Evolutionary conservation across 2,329 filamentous ascomycete species (phyloP).

Genomic region (Magnaporthiopsis incrustans): DNA sequence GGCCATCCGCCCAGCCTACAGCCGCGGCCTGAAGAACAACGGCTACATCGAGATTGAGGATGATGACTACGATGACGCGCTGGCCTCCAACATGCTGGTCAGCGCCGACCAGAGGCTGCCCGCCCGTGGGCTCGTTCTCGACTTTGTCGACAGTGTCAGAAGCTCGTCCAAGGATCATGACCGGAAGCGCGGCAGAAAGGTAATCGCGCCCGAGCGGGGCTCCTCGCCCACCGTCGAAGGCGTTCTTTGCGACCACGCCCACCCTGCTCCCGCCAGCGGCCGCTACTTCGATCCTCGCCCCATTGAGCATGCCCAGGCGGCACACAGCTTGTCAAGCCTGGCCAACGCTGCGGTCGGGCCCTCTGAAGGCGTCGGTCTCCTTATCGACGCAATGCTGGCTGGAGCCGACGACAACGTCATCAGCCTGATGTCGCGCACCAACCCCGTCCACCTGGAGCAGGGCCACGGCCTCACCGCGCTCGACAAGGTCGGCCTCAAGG

Average conservation of each 20-base stretch:
- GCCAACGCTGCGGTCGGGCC: not conserved
- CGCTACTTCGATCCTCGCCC: slow-evolving; percentile 26
- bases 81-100: slow-evolving; percentile 28
- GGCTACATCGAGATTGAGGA: slow-evolving; percentile 63
- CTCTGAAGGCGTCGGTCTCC: slow-evolving; percentile 8
- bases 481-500: slow-evolving; percentile 38
- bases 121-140: slow-evolving; percentile 56
- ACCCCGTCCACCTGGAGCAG: slow-evolving; percentile 32
- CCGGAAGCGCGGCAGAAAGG: not conserved
- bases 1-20: slow-evolving; percentile 42
- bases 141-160: slow-evolving; percentile 56
- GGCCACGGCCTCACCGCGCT: slow-evolving; percentile 28
- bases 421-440: slow-evolving; percentile 39
- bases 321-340: slow-evolving; percentile 43
- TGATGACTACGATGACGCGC: slow-evolving; percentile 41
- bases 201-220: not conserved
- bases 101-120: slow-evolving; percentile 59
- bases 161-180: not conserved
- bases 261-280: too few species aligned
- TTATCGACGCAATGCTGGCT: slow-evolving; percentile 24
- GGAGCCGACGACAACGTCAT: slow-evolving; percentile 37
- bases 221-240: not conserved
- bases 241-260: not conserved
- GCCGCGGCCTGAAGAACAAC: slow-evolving; percentile 62
- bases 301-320: slow-evolving; percentile 58